Base-by-base conservation (phyloP, 495 filamentous ascomycete species). In the Annulohypoxylon maeteangense region DNA sequence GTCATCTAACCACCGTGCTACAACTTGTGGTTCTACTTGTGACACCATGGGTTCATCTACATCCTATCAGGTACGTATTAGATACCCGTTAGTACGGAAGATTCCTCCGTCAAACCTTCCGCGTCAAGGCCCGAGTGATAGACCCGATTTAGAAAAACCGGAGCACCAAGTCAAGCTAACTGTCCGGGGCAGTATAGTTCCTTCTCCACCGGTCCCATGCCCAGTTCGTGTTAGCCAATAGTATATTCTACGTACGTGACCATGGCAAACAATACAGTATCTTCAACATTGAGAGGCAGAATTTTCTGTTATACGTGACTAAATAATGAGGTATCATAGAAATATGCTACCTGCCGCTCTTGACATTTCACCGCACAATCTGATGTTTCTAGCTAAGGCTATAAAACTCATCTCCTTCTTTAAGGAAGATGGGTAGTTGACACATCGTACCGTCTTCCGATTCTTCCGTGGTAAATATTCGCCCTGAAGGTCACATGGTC, bases 261-360 rank as follows among this genome's bases (percentile, higher is more conserved):
- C 4, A 44, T 18, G 40, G 40, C 40, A 44, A 44, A 18, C 40
- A 44, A 44, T 12, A 44, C 40, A 44, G 40, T 44, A 44, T 18
- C n/a, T 44, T 44, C n/a, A 20, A 44, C 3, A 0, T 6, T 20
- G n/a, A 8, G 20, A 6, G 2, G 5, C 8, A 44, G 7, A 20
- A 44, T 20, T 8, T 20, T 18, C n/a, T 44, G 40, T 44, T 40
- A 14, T 40, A 40, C 36, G n/a, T 40, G 36, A n/a, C 36, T 1
- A 40, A 40, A 40, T 40, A n/a, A 40, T 44, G 40, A 18, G 40
- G 40, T 44, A 44, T 44, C 36, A 40, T 40, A 40, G 3, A n/a
- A 40, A 54, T 34, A 31, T 54, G 50, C 29, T 54, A 54, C 40
- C 5, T 44, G 3, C 40, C 40, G 40, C 40, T 44, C 40, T 44